Evolutionary conservation across 148 eudicot species (phyloP).

Genomic region (Vaccinium myrtillus): DNA sequence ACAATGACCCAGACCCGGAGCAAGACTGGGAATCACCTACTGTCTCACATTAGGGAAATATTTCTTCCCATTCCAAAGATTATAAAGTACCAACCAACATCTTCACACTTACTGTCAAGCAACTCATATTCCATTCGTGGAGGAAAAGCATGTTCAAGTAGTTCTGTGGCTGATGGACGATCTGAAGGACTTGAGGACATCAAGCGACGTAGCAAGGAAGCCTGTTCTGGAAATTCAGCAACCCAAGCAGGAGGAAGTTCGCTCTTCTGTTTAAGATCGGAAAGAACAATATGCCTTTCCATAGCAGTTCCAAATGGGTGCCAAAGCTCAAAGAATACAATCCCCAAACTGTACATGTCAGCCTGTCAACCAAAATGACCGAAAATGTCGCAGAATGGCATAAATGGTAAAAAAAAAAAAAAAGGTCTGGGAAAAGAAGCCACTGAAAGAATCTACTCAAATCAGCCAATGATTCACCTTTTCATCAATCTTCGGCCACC

Average conservation of each 20-base stretch:
- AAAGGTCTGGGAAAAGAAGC: neutral
- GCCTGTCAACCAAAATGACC: conserved; percentile 46
- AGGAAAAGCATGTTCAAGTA: conserved; percentile 87
- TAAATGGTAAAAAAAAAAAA: neutral
- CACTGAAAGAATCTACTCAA: conserved; percentile 13
- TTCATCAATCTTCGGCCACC: conserved; percentile 97
- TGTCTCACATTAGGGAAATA: neutral
- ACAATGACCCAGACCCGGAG: neutral
- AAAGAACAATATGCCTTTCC: conserved; percentile 89
- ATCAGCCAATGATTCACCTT: conserved; percentile 45
- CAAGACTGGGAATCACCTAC: neutral
- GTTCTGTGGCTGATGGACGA: conserved; percentile 91
- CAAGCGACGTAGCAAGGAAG: conserved; percentile 56
- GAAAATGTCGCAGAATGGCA: conserved; percentile 1
- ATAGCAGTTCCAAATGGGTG: conserved; percentile 92
- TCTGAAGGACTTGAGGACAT: conserved; percentile 90
- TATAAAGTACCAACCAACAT: neutral
- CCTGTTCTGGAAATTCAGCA: conserved; percentile 85
- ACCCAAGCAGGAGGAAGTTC: conserved; percentile 79
- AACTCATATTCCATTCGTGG: conserved; percentile 91
- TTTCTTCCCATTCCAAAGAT: neutral
- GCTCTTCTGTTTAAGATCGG: conserved; percentile 80
- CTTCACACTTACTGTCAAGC: conserved; percentile 69
- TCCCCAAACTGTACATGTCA: conserved; percentile 94
- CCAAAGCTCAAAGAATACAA: conserved; percentile 93